Evolutionary conservation across 2,329 filamentous ascomycete genomes (phyloP), one percentile per base, ranked within the genome.

Genomic region (Ophiostoma montium): DNA sequence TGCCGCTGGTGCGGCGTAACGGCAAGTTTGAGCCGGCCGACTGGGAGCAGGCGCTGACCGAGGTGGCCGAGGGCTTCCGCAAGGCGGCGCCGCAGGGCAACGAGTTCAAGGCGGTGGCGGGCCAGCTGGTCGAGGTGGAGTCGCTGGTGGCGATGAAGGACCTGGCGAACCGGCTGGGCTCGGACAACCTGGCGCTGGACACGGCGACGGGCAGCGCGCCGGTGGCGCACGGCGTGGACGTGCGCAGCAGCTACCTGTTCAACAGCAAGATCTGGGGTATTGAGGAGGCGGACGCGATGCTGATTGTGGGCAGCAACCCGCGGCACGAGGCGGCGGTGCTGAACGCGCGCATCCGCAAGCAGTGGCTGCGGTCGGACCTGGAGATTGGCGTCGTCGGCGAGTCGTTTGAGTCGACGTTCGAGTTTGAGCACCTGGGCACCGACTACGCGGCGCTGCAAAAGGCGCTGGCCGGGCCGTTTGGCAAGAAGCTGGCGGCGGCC

Each of bases 141-240:
- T 86, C 89, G 18, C 74, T 98, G 56, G 90, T 96, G 54, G 90
- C 90, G 49, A 86, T 94, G 72, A 98, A 98, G 75, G 92, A 98
- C 61, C 74, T 98, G 56, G 87, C 88, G 59, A 98, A 98, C 75
- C 90, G 82, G 68, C 84, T 98, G 55, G 88, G 88, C 54, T 96
- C 92, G 3, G 92, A 98, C 58, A 98, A 96, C 66, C 74, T 98
- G 53, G 86, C 88, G 54, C 78, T 96, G 41, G 92, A 98, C 64
- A 89, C 89, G 62, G 86, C 88, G 35, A 79, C 80, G 50, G 92
- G 92, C 54, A 83, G 76, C 66, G 72, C 82, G 56, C 92, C 92
- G 13, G 70, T 95, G 54, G 85, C 90, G 33, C 92, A 98, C 67
- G 92, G 92, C 65, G 70, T 95, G 54, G 92, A 98, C 61, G 77